Evolutionary conservation across 192 early-diverging fungal species (phyloP).

Genomic region (Diversispora epigaea): DNA sequence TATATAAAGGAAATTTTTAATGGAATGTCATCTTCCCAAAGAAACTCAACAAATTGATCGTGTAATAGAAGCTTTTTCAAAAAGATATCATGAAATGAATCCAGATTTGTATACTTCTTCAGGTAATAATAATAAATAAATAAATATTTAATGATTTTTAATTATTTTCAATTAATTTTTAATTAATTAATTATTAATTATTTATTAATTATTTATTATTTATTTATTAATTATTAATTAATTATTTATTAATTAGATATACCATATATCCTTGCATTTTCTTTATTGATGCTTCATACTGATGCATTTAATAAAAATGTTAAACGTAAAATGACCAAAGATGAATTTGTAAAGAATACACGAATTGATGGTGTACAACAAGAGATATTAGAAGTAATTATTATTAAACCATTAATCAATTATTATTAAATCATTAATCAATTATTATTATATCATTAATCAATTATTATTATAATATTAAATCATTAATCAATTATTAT

Average conservation of each 20-base stretch:
- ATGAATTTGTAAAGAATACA: slow-evolving; percentile 71
- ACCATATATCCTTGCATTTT: slow-evolving; percentile 76
- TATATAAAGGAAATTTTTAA: slow-evolving; percentile 63
- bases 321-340: slow-evolving; percentile 76
- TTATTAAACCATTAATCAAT: too few relatives aligned
- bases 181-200: too few relatives aligned
- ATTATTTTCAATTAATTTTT: neutral
- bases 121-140: slow-evolving; percentile 26
- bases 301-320: slow-evolving; percentile 84
- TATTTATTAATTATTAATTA: too few relatives aligned
- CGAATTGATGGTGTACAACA: slow-evolving; percentile 67
- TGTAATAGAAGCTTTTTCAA: slow-evolving; percentile 71
- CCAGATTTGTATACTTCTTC: slow-evolving; percentile 58
- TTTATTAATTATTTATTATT: too few relatives aligned
- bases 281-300: slow-evolving; percentile 79
- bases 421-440: neutral
- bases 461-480: too few relatives aligned
- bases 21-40: slow-evolving; percentile 70
- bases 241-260: slow-evolving; percentile 46
- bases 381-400: slow-evolving; percentile 69
- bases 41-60: slow-evolving; percentile 86
- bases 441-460: neutral
- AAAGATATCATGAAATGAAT: slow-evolving; percentile 71
- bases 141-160: neutral
- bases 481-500: neutral